Evolutionary conservation across 176 grass and related monocot species (phyloP).

Genomic region (Cenchrus americanus): DNA sequence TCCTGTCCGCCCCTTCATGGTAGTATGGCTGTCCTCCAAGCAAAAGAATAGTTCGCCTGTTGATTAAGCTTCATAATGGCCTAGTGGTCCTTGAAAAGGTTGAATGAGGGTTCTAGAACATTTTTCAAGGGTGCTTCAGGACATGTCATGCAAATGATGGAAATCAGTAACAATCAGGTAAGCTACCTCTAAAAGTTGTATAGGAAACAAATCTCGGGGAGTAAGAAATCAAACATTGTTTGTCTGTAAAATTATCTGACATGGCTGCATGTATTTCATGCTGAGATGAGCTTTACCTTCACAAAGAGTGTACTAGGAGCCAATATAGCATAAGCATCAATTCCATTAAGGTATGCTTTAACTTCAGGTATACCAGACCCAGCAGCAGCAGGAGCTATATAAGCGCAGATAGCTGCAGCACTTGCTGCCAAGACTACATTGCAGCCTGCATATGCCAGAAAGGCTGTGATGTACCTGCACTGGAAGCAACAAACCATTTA

Average conservation of each 20-base stretch:
- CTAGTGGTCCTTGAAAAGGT: neutral
- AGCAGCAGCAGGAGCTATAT: slow-evolving; percentile 94
- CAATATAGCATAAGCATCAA: slow-evolving; percentile 91
- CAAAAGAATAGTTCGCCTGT: neutral
- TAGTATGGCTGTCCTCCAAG: neutral
- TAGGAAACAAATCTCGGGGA: neutral
- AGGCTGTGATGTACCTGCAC: slow-evolving; percentile 88
- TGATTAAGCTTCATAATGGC: neutral
- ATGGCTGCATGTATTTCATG: neutral
- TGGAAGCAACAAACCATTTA: slow-evolving; percentile 56
- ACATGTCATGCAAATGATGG: neutral
- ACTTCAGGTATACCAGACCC: slow-evolving; percentile 98
- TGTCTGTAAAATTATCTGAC: neutral
- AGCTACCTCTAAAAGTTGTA: neutral
- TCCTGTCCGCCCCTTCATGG: too few relatives aligned
- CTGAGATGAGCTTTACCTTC: slow-evolving; percentile 56
- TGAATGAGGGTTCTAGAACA: slow-evolving; percentile 6
- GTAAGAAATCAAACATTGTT: neutral
- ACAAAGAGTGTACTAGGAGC: slow-evolving; percentile 97
- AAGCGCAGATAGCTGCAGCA: slow-evolving; percentile 86
- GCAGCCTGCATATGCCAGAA: slow-evolving; percentile 69
- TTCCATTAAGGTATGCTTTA: slow-evolving; percentile 97
- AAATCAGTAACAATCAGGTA: slow-evolving; percentile 4
- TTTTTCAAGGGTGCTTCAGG: neutral
- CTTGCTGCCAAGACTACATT: slow-evolving; percentile 69